A percentile compares a stretch with the other conserved stretches of the same genome.
Conservation (phyloP, 139 green algal genomes). For the Tetraselmis chui region DNA sequence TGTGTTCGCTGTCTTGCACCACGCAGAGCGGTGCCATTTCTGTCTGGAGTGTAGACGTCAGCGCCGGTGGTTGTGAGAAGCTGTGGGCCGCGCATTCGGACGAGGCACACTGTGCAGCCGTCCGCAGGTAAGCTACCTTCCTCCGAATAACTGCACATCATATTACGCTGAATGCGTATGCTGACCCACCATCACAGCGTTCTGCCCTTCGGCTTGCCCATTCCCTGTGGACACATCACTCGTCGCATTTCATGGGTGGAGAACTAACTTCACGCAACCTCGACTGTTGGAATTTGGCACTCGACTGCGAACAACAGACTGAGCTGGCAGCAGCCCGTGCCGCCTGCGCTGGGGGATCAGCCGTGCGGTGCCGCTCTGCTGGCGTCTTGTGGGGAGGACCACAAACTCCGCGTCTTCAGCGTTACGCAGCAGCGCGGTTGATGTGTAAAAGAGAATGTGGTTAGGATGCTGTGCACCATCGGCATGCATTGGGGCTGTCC, state of each 20-base stretch:
- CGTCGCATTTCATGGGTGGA: no score
- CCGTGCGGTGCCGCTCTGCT: conserved; percentile 16
- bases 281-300: no score
- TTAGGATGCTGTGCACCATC: no score
- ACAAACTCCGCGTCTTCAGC: conserved; percentile 55
- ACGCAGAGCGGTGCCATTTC: conserved; percentile 52
- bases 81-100: background rate
- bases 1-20: background rate
- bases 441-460: no score
- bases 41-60: conserved; percentile 15
- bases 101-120: conserved; percentile 39
- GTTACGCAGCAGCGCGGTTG: no score
- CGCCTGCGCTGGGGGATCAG: background rate
- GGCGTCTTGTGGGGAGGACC: conserved; percentile 56
- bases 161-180: no score
- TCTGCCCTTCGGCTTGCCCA: no score
- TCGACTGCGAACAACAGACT: background rate
- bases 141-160: no score
- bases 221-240: no score
- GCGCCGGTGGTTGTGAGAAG: background rate
- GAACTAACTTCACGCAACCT: no score
- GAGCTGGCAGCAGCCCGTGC: background rate
- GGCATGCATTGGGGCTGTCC: no score
- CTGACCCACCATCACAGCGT: no score
- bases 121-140: conserved; percentile 43